Evolutionary conservation across 257 asterid species (phyloP).

Genomic region (Parsonsia alboflavescens): DNA sequence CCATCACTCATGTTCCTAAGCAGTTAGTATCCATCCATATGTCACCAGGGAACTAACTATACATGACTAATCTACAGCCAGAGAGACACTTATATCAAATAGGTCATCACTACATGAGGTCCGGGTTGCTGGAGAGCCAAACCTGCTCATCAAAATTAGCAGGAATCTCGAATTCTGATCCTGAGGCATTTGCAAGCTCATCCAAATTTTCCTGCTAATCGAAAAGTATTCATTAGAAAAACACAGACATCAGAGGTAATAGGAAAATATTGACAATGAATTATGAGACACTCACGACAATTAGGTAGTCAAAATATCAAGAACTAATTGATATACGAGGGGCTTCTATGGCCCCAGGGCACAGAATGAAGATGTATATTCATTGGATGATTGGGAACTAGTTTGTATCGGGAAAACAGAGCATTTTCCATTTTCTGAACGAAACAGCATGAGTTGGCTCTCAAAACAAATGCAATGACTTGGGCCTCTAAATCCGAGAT

Average conservation of each 20-base stretch:
- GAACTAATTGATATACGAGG: neutral
- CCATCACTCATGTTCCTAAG: constrained; percentile 11
- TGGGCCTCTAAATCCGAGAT: neutral
- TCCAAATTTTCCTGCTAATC: constrained; percentile 22
- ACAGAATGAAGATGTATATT: neutral
- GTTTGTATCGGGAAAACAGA: neutral
- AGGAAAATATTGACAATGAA: neutral
- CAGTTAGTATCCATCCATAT: neutral
- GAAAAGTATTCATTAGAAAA: neutral
- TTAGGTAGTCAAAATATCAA: neutral
- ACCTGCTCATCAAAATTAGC: constrained; percentile 21
- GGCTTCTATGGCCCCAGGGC: neutral
- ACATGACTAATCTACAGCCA: constrained; percentile 4
- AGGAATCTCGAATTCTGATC: constrained; percentile 21
- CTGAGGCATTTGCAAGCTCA: constrained; percentile 24
- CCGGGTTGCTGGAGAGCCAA: constrained; percentile 6
- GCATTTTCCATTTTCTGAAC: neutral
- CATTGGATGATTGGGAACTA: neutral
- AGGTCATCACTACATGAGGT: neutral
- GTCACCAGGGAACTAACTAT: constrained; percentile 1
- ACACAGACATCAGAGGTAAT: neutral
- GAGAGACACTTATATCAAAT: neutral
- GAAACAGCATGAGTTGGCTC: neutral
- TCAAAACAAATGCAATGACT: neutral
- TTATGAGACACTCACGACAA: neutral